Conservation (phyloP, 2,329 filamentous ascomycete species). For the Fusarium nurragi region DNA sequence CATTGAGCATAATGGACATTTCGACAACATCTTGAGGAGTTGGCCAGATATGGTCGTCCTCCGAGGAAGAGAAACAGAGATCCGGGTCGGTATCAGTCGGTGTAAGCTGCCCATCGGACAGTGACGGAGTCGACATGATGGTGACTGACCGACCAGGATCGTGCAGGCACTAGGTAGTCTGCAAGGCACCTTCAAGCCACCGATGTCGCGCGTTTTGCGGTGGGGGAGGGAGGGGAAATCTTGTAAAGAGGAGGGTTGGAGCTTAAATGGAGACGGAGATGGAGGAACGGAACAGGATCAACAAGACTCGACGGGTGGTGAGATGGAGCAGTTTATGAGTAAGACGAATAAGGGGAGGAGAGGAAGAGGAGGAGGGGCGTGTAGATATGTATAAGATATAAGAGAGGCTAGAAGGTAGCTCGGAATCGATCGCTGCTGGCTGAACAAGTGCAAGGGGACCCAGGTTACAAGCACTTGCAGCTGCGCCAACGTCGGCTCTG, state of each 20-base stretch:
- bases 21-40: conserved; percentile 42
- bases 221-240: conserved; percentile 11
- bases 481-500: conserved; percentile 30
- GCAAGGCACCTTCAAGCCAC: conserved; percentile 44
- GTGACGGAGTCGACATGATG: conserved; percentile 43
- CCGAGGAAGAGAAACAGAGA: conserved; percentile 34
- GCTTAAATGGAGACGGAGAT: conserved; percentile 18
- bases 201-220: conserved; percentile 38
- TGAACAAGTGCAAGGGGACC: conserved; percentile 7
- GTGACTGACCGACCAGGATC: conserved; percentile 37
- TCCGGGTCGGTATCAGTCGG: conserved; percentile 43
- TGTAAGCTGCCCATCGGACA: conserved; percentile 44
- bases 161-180: conserved; percentile 36
- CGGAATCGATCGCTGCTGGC: conserved; percentile 14
- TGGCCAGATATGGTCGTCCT: conserved; percentile 42
- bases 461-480: conserved; percentile 18
- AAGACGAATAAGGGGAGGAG: conserved; percentile 15
- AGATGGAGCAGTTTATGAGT: conserved; percentile 16
- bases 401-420: conserved; percentile 11
- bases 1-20: conserved; percentile 44
- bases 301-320: conserved; percentile 15
- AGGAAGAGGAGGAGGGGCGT: conserved; percentile 19
- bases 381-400: conserved; percentile 26
- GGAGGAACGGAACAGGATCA: too few species aligned
- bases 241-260: conserved; percentile 14